Percentiles rank a stretch among this genome's conserved stretches.
Evolutionary conservation across 148 eudicot species (phyloP).

Genomic region (Pouteria glomerata): DNA sequence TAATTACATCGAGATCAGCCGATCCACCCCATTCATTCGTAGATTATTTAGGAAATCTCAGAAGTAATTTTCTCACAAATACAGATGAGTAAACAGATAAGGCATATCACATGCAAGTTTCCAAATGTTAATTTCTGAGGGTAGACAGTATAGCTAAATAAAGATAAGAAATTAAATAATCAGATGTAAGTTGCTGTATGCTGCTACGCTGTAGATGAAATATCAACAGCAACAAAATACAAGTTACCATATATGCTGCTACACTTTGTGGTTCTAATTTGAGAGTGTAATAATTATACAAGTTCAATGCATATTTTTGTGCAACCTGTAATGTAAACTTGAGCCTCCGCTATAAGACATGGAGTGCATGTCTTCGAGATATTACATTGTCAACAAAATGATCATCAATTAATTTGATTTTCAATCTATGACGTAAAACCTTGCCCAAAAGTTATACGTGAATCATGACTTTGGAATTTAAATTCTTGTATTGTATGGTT

Average conservation of each 20-base stretch:
- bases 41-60: not conserved
- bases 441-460: not conserved
- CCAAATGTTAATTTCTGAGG: not conserved
- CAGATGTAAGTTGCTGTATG: too few species aligned
- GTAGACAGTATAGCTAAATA: not conserved
- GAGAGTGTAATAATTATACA: not conserved
- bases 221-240: too few species aligned
- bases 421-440: not conserved
- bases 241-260: too few species aligned
- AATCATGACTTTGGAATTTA: not conserved
- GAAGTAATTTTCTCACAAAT: not conserved
- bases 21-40: too few species aligned
- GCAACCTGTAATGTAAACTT: too few species aligned
- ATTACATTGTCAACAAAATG: not conserved
- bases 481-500: not conserved
- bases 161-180: not conserved
- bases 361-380: not conserved
- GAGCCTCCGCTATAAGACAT: not conserved
- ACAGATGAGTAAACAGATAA: not conserved
- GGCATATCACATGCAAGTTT: not conserved
- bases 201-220: too few species aligned
- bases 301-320: not conserved
- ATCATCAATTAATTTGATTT: not conserved
- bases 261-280: too few species aligned
- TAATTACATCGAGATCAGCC: too few species aligned